phyloP scores from a whole-genome alignment of 345 rosid species.

The Eucalyptus melliodora region DNA sequence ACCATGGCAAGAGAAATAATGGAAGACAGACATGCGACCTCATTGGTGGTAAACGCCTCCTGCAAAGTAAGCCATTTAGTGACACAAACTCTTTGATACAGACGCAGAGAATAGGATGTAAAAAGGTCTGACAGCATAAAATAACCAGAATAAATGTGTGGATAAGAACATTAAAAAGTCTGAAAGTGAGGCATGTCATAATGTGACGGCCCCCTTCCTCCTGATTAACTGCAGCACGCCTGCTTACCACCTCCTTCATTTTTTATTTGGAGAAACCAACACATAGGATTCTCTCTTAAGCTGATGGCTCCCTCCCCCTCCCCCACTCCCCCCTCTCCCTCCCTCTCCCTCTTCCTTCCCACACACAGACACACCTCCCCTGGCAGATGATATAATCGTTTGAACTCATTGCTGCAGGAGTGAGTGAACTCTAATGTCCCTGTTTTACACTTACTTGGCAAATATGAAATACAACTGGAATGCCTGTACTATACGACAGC shows the following conservation, averaged over 20 bases:
- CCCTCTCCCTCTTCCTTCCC: neutral
- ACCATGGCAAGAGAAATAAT: constrained; percentile 62
- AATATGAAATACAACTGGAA: constrained; percentile 78
- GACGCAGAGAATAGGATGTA: neutral
- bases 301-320: neutral
- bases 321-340: neutral
- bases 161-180: neutral
- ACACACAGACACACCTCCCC: neutral
- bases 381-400: neutral
- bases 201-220: neutral
- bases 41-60: constrained; percentile 76
- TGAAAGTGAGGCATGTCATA: neutral
- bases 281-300: neutral
- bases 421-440: neutral
- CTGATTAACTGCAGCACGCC: neutral
- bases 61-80: constrained; percentile 12
- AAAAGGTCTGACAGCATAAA: neutral
- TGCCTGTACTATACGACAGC: constrained; percentile 82
- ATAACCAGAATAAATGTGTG: neutral
- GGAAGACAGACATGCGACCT: constrained; percentile 70
- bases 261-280: neutral
- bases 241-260: neutral
- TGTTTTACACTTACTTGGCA: constrained; percentile 44
- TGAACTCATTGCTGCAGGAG: neutral
- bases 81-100: neutral